Base-by-base conservation (phyloP, 1,284 basidiomycete species). In the Leccinum pachyderme region DNA sequence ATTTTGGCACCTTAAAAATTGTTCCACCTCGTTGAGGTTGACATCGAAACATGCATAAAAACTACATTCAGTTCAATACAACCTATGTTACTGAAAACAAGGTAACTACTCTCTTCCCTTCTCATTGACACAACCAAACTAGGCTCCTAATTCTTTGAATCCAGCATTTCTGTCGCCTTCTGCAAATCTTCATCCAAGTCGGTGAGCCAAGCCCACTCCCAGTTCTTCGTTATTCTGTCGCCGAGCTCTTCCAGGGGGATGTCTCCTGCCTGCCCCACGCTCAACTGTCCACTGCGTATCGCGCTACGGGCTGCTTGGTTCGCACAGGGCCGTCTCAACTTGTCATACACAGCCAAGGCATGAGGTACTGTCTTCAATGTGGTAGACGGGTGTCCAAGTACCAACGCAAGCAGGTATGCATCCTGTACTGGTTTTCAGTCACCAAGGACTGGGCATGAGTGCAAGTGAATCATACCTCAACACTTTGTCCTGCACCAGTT, bases 401-500 rank as follows among this genome's bases (percentile, higher is more conserved):
- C 71, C 7, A 69, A 70, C 0, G 79, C 76, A 46, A 78, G 72
- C 8, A 78, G 55, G 49, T 67, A 70, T 8, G 68, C 75, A 51
- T 77, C 76, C 75, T 77, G 44, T 3, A 28, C 4, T 2, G 13
- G 5, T 22, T 35, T 33, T 60, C 7, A 49, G 50, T 39, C 13
- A 1, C 33, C n/a, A 9, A 4, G 11, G n/a, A 15, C 33, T 18
- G 2, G 18, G 24, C n/a, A 9, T 2, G 11, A 22, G 25, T 18
- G n/a, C 5, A 33, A n/a, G 28, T 5, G 12, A 44, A 29, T 4
- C 55, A 49, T 62, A 81, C 81, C 70, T 84, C 82, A 35, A 84
- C 75, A 6, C 81, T 74, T 61, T 82, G 80, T 3, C 81, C 81
- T 0, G 80, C 81, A 15, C 82, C 82, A 1, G 80, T 68, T 2